Conservation (phyloP, 495 filamentous ascomycete genomes). For the Xylona heveae region DNA sequence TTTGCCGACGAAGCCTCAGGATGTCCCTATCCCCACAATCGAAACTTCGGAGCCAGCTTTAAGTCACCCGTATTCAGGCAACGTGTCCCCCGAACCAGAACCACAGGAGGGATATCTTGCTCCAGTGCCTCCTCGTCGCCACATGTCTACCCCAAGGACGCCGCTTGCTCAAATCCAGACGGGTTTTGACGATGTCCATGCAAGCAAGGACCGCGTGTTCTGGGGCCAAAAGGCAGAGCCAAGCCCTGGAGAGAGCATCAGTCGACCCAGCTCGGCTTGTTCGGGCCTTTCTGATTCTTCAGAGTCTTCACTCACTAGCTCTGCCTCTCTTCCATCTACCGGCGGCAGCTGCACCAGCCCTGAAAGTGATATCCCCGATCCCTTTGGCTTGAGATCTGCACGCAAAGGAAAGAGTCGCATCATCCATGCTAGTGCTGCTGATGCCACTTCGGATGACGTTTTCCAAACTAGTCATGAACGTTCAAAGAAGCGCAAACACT, state of each 20-base stretch:
- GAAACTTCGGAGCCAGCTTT: slow-evolving; percentile 25
- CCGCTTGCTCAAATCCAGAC: slow-evolving; percentile 34
- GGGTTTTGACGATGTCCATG: slow-evolving; percentile 14
- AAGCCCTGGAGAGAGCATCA: slow-evolving; percentile 21
- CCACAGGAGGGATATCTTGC: slow-evolving; percentile 21
- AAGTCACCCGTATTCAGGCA: slow-evolving; percentile 8
- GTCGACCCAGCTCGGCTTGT: slow-evolving; percentile 33
- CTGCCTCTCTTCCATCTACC: slow-evolving; percentile 35
- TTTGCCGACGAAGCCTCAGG: too few species aligned
- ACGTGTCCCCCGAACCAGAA: slow-evolving; percentile 6
- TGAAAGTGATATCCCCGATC: slow-evolving; percentile 36
- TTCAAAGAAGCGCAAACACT: slow-evolving; percentile 13
- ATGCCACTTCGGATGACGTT: slow-evolving; percentile 9
- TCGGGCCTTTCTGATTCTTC: slow-evolving; percentile 51
- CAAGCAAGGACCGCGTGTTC: too few species aligned
- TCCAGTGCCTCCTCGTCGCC: slow-evolving; percentile 21
- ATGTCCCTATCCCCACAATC: slow-evolving; percentile 37
- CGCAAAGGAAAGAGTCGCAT: slow-evolving; percentile 19
- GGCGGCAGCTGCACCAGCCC: slow-evolving; percentile 49
- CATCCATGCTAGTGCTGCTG: slow-evolving; percentile 14
- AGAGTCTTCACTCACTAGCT: slow-evolving; percentile 41
- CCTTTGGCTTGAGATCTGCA: slow-evolving; percentile 26
- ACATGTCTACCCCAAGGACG: slow-evolving; percentile 36
- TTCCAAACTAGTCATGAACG: too few species aligned
- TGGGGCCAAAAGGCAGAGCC: too few species aligned